Evolutionary conservation across 164 flowering plant species (phyloP), one percentile per base, ranked within the genome.

Genomic region (Sedum album): DNA sequence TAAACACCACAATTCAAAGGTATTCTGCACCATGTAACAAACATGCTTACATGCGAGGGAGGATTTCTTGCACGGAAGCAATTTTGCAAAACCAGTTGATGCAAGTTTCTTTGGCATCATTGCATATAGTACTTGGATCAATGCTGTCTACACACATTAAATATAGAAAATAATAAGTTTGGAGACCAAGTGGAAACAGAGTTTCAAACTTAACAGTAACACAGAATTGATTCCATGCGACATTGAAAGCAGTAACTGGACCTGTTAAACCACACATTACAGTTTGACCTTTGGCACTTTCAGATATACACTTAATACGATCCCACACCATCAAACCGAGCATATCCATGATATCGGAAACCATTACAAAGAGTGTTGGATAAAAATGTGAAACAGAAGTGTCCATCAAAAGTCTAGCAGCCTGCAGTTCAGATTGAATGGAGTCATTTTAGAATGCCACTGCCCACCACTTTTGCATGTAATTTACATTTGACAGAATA

Each of bases 251-350:
- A 57, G 31, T 57, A 1, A 57, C 3, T 28, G 33, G 26, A 90
- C 98, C 96, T 77, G 88, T 85, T 75, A 89, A 83, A 67, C 73
- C 67, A 75, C 83, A 76, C 31, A 85, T 60, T 61, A 14, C 21
- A 28, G 67, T 70, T 75, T 91, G 97, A 82, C 87, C 84, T 69
- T 85, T 92, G 55, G 77, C 49, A 79, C 70, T 82, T 73, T 89
- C 96, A 44, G 96, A 92, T 79, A 80, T 93, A 67, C 72, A 78
- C 82, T 78, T 85, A 61, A 91, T 88, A 65, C 97, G 91, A 15
- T 86, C 83, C 98, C 97, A 93, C 36, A 93, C 98, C 88, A 91
- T 76, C 73, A 85, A 82, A 51, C 98, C 98, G 69, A 93, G 86
- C 85, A 81, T 85, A 77, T 93, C 98, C 82, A 93, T 48, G 51